A percentile compares a stretch with the other conserved stretches of the same genome.
Evolutionary conservation across 495 filamentous ascomycete species (phyloP).

Genomic region (Penicillium salamii): DNA sequence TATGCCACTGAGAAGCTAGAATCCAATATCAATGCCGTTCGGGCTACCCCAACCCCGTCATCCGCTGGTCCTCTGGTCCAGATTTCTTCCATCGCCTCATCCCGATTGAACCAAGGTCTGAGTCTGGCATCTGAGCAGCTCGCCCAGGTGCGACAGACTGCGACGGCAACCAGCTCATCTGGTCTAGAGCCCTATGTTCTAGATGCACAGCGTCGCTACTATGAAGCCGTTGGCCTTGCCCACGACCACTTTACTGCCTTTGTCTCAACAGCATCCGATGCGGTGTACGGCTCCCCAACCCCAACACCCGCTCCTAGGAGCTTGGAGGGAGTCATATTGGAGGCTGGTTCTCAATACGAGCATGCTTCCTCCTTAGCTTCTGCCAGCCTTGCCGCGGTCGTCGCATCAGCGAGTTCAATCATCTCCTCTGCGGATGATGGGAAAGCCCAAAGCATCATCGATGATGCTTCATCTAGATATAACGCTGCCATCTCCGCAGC

Average conservation of each 20-base stretch:
- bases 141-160: constrained; percentile 54
- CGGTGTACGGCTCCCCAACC: constrained; percentile 48
- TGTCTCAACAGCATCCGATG: constrained; percentile 62
- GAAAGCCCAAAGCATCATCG: constrained; percentile 38
- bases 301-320: constrained; percentile 31
- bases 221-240: constrained; percentile 71
- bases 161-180: constrained; percentile 54
- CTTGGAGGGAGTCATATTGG: constrained; percentile 38
- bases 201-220: constrained; percentile 69
- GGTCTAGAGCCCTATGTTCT: constrained; percentile 54
- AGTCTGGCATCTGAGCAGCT: constrained; percentile 64
- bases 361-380: constrained; percentile 47
- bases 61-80: constrained; percentile 51
- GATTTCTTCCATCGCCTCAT: constrained; percentile 63
- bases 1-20: constrained; percentile 59
- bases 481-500: constrained; percentile 47
- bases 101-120: constrained; percentile 61
- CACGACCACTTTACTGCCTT: constrained; percentile 77
- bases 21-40: constrained; percentile 13
- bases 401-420: constrained; percentile 44
- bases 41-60: constrained; percentile 34
- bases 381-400: constrained; percentile 43
- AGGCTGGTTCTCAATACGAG: constrained; percentile 48
- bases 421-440: constrained; percentile 42
- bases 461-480: constrained; percentile 48